Conservation (phyloP, 1,139 yeast genomes). For the Geotrichum cucujoidarum region DNA sequence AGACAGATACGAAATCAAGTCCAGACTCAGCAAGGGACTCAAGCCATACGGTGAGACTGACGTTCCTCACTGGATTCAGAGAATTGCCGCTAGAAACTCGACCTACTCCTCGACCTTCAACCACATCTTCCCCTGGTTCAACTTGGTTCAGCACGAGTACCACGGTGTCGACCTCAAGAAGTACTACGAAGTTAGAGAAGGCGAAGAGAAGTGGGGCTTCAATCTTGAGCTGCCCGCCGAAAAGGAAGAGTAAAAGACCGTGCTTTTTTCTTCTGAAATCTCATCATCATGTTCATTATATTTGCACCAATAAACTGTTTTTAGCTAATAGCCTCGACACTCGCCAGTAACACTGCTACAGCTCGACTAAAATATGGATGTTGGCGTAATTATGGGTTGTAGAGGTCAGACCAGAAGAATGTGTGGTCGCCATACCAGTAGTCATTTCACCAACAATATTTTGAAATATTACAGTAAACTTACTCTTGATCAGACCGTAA, state of each 20-base stretch:
- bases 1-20: slow-evolving; percentile 72
- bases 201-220: slow-evolving; percentile 42
- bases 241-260: slow-evolving; percentile 10
- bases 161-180: slow-evolving; percentile 72
- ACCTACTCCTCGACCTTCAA: slow-evolving; percentile 61
- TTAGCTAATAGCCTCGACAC: too few species aligned
- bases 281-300: slow-evolving; percentile 4
- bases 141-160: slow-evolving; percentile 73
- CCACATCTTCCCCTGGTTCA: slow-evolving; percentile 77
- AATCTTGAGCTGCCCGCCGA: slow-evolving; percentile 29
- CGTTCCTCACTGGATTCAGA: slow-evolving; percentile 67
- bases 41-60: slow-evolving; percentile 57
- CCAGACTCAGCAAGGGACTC: slow-evolving; percentile 59
- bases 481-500: too few species aligned
- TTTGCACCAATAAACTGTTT: neutral
- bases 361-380: too few species aligned
- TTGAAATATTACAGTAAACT: too few species aligned
- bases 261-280: neutral
- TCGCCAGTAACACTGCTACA: too few species aligned
- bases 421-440: too few species aligned
- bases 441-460: too few species aligned
- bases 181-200: slow-evolving; percentile 60
- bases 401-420: too few species aligned
- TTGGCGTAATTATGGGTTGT: too few species aligned
- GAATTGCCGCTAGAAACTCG: slow-evolving; percentile 74